Evolutionary conservation across 495 filamentous ascomycete species (phyloP).

Genomic region (Neurospora intermedia): DNA sequence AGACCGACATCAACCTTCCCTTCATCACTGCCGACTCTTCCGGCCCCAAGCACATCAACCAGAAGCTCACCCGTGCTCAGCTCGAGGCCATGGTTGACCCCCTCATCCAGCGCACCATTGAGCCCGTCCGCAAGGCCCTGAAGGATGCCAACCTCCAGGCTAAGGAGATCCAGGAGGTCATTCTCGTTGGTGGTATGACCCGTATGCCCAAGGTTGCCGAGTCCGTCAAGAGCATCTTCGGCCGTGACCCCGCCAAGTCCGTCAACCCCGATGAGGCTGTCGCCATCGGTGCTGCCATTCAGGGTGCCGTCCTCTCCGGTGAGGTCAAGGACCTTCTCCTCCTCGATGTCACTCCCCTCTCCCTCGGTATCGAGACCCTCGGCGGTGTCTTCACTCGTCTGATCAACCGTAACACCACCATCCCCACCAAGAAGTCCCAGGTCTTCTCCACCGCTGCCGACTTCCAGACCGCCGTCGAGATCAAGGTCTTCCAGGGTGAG

Average conservation of each 20-base stretch:
- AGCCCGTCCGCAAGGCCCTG: constrained; percentile 92
- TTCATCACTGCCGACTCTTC: constrained; percentile 96
- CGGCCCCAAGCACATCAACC: constrained; percentile 96
- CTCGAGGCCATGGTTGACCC: constrained; percentile 91
- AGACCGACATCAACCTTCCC: constrained; percentile 97
- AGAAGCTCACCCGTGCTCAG: constrained; percentile 84
- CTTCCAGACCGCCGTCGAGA: constrained; percentile 99
- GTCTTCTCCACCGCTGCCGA: constrained; percentile 97
- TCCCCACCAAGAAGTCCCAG: constrained; percentile 99
- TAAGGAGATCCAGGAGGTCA: constrained; percentile 96
- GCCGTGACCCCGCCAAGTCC: constrained; percentile 95
- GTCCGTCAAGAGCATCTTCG: constrained; percentile 95
- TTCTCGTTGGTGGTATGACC: constrained; percentile 98
- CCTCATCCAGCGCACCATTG: constrained; percentile 73
- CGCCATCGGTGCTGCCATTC: constrained; percentile 94
- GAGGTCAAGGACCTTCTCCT: constrained; percentile 94
- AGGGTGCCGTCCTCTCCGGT: constrained; percentile 93
- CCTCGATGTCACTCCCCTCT: constrained; percentile 93
- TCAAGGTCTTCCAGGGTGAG: constrained; percentile 99
- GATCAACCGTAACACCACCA: constrained; percentile 99
- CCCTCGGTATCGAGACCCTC: constrained; percentile 98
- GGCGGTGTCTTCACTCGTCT: constrained; percentile 98
- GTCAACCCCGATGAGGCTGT: constrained; percentile 99
- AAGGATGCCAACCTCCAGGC: constrained; percentile 93
- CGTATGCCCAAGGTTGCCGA: constrained; percentile 99